These are phyloP conservation scores for Castanea sativa DNA, from an alignment of 306 rosid genomes.

Conservation along the genomic window DNA sequence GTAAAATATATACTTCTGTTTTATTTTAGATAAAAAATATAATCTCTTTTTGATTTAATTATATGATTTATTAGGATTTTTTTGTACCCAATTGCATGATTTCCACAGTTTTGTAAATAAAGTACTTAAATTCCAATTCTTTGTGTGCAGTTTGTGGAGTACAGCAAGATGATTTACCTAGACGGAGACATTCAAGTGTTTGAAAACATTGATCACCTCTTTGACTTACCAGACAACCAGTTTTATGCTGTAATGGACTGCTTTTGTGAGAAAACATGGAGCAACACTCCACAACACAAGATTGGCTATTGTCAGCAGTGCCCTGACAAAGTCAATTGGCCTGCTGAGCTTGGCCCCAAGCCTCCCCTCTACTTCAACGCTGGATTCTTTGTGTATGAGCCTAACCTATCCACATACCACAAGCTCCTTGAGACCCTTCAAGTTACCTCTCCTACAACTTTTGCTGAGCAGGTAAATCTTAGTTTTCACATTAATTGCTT, in stretches of 20 bases:
- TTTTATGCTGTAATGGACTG: slow-evolving; percentile 86
- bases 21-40: too few relatives aligned
- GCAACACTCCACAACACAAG: slow-evolving; percentile 49
- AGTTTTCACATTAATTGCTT: neutral
- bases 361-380: slow-evolving; percentile 85
- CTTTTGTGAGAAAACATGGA: slow-evolving; percentile 74
- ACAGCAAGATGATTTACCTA: slow-evolving; percentile 65
- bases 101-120: too few relatives aligned
- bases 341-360: slow-evolving; percentile 45
- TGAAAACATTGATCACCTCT: slow-evolving; percentile 62
- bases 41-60: too few relatives aligned
- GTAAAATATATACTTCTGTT: too few relatives aligned
- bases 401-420: slow-evolving; percentile 39
- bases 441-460: slow-evolving; percentile 49
- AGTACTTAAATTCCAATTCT: neutral
- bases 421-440: slow-evolving; percentile 44
- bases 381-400: slow-evolving; percentile 75
- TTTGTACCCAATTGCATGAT: too few relatives aligned
- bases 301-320: slow-evolving; percentile 81
- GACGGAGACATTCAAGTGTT: slow-evolving; percentile 82
- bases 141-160: slow-evolving; percentile 63
- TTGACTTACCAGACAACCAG: slow-evolving; percentile 50
- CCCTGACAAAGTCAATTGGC: slow-evolving; percentile 67
- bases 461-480: slow-evolving; percentile 72
- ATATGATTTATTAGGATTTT: too few relatives aligned